Base-by-base conservation (phyloP, 2,329 filamentous ascomycete genomes). In the Epichloe brachyelytri region DNA sequence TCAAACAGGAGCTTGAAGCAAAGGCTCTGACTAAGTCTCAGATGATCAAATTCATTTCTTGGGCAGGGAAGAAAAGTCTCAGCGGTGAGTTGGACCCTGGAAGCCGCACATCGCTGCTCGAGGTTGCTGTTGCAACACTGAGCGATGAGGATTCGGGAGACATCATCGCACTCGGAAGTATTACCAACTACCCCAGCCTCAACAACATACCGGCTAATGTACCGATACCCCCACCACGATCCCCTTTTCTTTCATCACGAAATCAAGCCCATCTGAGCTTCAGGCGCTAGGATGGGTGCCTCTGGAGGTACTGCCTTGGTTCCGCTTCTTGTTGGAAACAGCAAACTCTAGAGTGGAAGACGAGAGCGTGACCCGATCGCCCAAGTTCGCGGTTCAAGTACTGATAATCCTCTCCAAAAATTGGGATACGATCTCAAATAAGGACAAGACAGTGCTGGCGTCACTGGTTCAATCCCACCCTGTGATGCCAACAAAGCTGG, bases 401-500 rank as follows among this genome's bases (percentile, higher is more conserved):
- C 74, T 98, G 34, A 79, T 80, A 2, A 78, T 95, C 1, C 62
- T 96, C 19, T 95, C 91, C 2, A 96, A 91, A 63, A 83, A 85
- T 57, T 98, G 90, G 88, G 91, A 97, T 46, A 78, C 77, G n/a
- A 68, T 94, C 15, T 84, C 80, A 55, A 72, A 72, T 43, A 71
- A 71, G 3, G 82, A 83, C 2, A 93, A 85, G 63, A 73, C 76
- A 17, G 79, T 77, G 0, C 74, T 95, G 4, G 69, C 79, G 7
- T 71, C 77, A 15, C 68, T 88, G 4, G 71, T 97, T 3, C 77
- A 81, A 49, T 71, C 76, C 2, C 75, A 85, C 47, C 78, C 88
- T 0, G 78, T 95, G 30, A 87, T 98, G 62, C 93, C 93, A 0
- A 97, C 93, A 0, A 96, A 88, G 63, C 69, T 83, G 57, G 93